Percentiles rank a stretch among this genome's conserved stretches.
Conservation (phyloP, 306 rosid genomes). For the Abrus precatorius region DNA sequence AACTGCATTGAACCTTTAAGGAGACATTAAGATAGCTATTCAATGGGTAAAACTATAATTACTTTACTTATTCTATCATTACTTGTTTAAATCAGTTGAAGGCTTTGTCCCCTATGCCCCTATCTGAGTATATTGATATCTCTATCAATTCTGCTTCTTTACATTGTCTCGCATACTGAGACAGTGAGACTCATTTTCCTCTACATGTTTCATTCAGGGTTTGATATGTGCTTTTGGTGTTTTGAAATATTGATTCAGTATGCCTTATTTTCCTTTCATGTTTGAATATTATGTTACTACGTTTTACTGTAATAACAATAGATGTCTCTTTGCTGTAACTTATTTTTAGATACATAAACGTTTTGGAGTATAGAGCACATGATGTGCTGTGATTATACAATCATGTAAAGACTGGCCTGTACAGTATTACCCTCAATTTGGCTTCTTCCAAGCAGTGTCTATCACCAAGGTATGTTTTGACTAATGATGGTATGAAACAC, state of each 20-base stretch:
- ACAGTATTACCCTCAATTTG: neutral
- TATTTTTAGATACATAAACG: neutral
- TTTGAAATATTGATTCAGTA: neutral
- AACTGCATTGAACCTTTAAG: constrained; percentile 1
- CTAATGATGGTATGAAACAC: neutral
- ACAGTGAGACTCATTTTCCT: neutral
- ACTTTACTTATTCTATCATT: neutral
- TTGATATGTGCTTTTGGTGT: neutral
- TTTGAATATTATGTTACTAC: neutral
- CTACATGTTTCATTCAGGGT: neutral
- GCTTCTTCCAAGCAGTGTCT: neutral
- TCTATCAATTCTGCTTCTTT: neutral
- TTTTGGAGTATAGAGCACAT: neutral
- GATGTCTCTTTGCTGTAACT: neutral
- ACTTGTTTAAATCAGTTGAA: neutral
- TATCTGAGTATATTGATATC: constrained; percentile 13
- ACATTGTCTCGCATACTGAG: neutral
- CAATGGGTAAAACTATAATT: constrained; percentile 25
- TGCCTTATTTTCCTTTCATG: neutral
- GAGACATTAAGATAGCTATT: neutral
- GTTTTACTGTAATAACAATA: neutral
- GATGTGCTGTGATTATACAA: neutral
- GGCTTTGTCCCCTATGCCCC: neutral
- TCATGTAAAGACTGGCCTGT: neutral
- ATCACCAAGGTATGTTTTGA: neutral